Base-by-base conservation (phyloP, 1,139 yeast species). In the Arxiozyma telluris region DNA sequence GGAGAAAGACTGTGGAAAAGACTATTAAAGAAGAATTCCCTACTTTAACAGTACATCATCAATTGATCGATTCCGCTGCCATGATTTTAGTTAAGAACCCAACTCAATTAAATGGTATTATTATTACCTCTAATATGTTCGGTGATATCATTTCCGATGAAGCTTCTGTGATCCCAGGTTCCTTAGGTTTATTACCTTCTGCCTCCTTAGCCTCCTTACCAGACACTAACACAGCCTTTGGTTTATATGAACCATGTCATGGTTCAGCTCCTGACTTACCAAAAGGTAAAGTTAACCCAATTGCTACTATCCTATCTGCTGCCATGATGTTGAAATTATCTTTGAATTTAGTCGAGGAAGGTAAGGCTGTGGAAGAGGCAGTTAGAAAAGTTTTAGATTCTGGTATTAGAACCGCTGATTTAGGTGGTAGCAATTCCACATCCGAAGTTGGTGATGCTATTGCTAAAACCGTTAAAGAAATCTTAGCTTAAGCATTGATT, bases 101-200 rank as follows among this genome's bases (percentile, higher is more conserved):
- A 64, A 85, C 90, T 50, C 83, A 83, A 61, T 80, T 93, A 65
- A 93, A 93, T 69, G 98, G 98, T 71, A 79, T 93, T 51, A 81
- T 93, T 54, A 82, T 93, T 68, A 91, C 98, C 51, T 85, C 87
- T 63, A 93, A 93, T 75, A 91, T 93, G 96, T 93, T 93, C 73
- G 98, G 98, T 65, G 98, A 93, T 71, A 93, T 93, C 70, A 87
- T 93, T 65, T 87, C 96, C 53, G 98, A 93, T 71, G 98, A 93
- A 76, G 97, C 98, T 38, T 86, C 96, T 25, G 97, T 91, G 51
- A 93, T 93, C 64, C 98, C 98, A 46, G 98, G 98, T 42, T 91
- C 98, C 22, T 77, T 93, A 58, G 98, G 98, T 56, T 80, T 93
- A 62, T 79, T 93, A 61, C 98, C 98, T 50, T 88, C 96, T 58